Evolutionary conservation across 768 basidiomycete genomes (phyloP), one percentile per base, ranked within the genome.

Genomic region (Suillus spraguei): DNA sequence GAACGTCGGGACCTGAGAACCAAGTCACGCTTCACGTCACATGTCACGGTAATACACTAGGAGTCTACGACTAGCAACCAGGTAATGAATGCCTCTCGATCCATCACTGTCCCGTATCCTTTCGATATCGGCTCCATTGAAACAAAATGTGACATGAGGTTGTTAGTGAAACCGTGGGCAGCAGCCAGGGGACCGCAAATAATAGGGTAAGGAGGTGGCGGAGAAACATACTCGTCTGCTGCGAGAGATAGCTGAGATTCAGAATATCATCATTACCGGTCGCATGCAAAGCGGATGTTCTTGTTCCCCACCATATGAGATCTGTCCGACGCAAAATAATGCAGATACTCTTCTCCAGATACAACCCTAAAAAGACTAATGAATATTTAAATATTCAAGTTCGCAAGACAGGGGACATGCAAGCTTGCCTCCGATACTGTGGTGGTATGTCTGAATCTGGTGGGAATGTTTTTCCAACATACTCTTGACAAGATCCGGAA

Each of bases 271-370:
- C 39, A 60, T 35, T 60, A 49, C 54, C 32, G 41, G 7, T 61
- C 41, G 61, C 64, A 50, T 60, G 68, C 59, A 65, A 63, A 50
- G 60, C 56, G 60, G 44, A 63, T 50, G 64, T 36, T 32, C 64
- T 42, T 59, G 54, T 47, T 54, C 67, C 79, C 70, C 66, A 88
- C 88, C 89, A 92, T 91, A 73, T 91, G 90, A 60, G 89, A 88
- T 69, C 90, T 79, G 72, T 92, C 88, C 22, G 89, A 91, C 11
- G 89, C 87, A 76, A 92, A 91, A 68, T 84, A 69, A 65, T 83
- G 76, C 49, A 90, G 72, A 69, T 80, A 90, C 14, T 73, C 72
- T 38, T 72, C 64, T 20, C 81, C 85, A 63, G 83, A 80, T 63
- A 92, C 75, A 38, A 89, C 80, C 70, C 90, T 82, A 73, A 91